Percentiles rank a stretch among this genome's conserved stretches.
Conservation (phyloP, 1,284 basidiomycete species). For the Ustilago xerochloae region DNA sequence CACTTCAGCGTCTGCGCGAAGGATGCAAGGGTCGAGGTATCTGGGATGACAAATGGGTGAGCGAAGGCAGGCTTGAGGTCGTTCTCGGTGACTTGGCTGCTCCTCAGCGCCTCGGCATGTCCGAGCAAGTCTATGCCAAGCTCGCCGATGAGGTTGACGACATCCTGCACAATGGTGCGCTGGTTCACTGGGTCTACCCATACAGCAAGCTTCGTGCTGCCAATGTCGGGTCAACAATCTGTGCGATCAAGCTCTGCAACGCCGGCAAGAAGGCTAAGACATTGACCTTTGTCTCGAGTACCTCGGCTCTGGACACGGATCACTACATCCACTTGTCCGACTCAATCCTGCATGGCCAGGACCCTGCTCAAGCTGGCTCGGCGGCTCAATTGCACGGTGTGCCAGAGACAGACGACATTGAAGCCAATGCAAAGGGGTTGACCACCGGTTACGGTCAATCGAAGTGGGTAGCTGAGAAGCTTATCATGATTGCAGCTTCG, state of each 20-base stretch:
- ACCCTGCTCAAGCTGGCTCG: conserved; percentile 29
- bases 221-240: conserved; percentile 90
- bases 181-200: conserved; percentile 99
- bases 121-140: conserved; percentile 76
- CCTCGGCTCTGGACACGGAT: conserved; percentile 89
- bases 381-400: conserved; percentile 73
- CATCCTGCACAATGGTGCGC: conserved; percentile 93
- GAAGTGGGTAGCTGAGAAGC: conserved; percentile 98
- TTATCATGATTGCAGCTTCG: conserved; percentile 88
- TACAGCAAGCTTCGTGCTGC: conserved; percentile 91
- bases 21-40: conserved; percentile 85
- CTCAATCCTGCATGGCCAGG: conserved; percentile 49
- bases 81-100: conserved; percentile 87
- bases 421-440: conserved; percentile 80
- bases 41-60: conserved; percentile 91
- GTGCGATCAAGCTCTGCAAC: conserved; percentile 81
- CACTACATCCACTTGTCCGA: conserved; percentile 90
- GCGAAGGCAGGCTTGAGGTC: conserved; percentile 78
- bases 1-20: conserved; percentile 79
- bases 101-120: conserved; percentile 79
- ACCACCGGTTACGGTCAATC: conserved; percentile 95
- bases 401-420: conserved; percentile 89
- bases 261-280: conserved; percentile 76
- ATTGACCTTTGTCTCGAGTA: conserved; percentile 92
- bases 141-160: conserved; percentile 82